These are phyloP conservation scores for Torrubiellomyces zombiae DNA, from an alignment of 2,329 filamentous ascomycete genomes.

Conservation along the genomic window DNA sequence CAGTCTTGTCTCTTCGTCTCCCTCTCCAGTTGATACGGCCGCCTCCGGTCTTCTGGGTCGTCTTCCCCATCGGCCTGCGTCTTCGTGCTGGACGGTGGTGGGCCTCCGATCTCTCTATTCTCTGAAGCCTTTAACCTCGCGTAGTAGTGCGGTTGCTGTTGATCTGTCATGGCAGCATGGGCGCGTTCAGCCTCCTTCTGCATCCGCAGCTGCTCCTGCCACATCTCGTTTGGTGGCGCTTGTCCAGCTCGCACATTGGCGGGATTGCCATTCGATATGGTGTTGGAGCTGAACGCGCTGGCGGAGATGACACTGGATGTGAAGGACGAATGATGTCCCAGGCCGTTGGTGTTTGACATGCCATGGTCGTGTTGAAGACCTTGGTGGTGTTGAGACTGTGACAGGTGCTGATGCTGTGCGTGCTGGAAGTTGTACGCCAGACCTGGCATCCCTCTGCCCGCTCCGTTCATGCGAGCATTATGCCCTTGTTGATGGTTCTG, in stretches of 20 bases:
- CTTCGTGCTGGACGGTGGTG: constrained; percentile 31
- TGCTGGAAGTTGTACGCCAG: constrained; percentile 56
- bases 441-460: constrained; percentile 38
- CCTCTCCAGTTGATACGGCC: constrained; percentile 49
- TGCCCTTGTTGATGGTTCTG: constrained; percentile 57
- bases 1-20: constrained; percentile 63
- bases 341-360: constrained; percentile 34
- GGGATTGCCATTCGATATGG: constrained; percentile 40
- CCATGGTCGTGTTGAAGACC: constrained; percentile 41
- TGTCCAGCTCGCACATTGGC: constrained; percentile 31
- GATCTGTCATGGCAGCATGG: constrained; percentile 54
- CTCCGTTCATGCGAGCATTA: constrained; percentile 54
- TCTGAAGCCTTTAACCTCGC: constrained; percentile 53
- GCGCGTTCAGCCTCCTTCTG: constrained; percentile 61
- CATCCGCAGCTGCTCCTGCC: constrained; percentile 73
- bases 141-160: constrained; percentile 52
- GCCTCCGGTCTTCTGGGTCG: constrained; percentile 38
- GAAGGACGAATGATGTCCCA: constrained; percentile 25
- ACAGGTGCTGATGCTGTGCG: constrained; percentile 42
- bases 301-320: constrained; percentile 35
- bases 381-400: constrained; percentile 48
- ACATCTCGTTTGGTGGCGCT: constrained; percentile 49
- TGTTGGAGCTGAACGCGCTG: constrained; percentile 38
- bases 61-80: constrained; percentile 32
- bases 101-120: constrained; percentile 47